Evolutionary conservation across 2,329 filamentous ascomycete species (phyloP), one percentile per base, ranked within the genome.

Genomic region (Aspergillus sp.): DNA sequence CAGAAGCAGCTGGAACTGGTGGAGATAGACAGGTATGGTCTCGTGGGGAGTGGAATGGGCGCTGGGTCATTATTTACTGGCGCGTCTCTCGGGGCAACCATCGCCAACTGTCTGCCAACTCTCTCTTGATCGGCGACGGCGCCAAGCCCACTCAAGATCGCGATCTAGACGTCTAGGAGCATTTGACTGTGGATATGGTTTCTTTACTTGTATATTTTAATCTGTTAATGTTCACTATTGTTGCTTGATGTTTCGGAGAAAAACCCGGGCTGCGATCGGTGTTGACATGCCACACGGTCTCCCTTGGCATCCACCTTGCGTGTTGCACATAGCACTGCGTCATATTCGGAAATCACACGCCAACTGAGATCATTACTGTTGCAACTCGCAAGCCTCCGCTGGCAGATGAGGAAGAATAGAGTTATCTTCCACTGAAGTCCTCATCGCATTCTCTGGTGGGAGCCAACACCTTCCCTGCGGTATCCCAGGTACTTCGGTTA

Each of bases 81-180:
- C 56, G 57, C 64, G 67, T 69, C 59, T 63, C 67, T 68, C 64
- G 65, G 67, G 67, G 67, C 67, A 69, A 69, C 67, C 60, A 23
- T 31, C 45, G 24, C 45, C 23, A 47, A 15, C 27, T 31, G n/a
- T 24, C 45, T 21, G 45, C 31, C 45, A 35, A 48, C n/a, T 31
- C 23, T 33, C 19, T 31, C 3, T 31, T 31, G 27, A 31, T 31
- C 27, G 27, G 27, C 27, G 27, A 31, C 27, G 27, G 27, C 27
- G 27, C 27, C 35, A 37, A 37, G 35, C 35, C 9, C 27, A 11
- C 27, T 12, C 27, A 9, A 8, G 27, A 31, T 31, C 27, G 27
- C 27, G 27, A 37, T 37, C 35, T n/a, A n/a, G 35, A 37, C 35
- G 12, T n/a, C 6, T 1, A 37, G 8, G 35, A 37, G 5, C 35